Percentiles rank a stretch among this genome's conserved stretches.
phyloP scores from a whole-genome alignment of 148 eudicot genomes.

The Fagopyrum homotropicum region DNA sequence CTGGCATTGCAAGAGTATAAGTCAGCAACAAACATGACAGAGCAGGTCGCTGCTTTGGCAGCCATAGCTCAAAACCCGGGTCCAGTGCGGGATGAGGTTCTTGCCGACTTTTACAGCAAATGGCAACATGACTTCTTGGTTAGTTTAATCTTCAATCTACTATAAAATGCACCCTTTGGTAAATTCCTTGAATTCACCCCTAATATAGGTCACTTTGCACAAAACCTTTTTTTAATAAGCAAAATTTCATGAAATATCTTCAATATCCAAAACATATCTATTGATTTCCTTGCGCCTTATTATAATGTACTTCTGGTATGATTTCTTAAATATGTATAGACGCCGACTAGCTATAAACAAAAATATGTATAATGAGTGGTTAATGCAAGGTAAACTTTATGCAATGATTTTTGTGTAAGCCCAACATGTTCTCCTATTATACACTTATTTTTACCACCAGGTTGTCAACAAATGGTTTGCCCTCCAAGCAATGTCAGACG shows the following conservation, averaged over 20 bases:
- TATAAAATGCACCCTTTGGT: background rate
- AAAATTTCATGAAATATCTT: background rate
- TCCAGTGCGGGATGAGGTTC: conserved; percentile 54
- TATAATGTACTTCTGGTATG: too few relatives aligned
- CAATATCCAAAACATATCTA: too few relatives aligned
- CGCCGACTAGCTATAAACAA: too few relatives aligned
- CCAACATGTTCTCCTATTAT: background rate
- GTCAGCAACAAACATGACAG: conserved; percentile 89
- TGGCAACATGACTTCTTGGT: conserved; percentile 94
- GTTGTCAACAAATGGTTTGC: conserved; percentile 93
- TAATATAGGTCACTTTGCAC: background rate
- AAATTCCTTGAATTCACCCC: background rate
- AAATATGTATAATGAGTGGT: background rate
- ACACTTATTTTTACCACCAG: conserved; percentile 23
- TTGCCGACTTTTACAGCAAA: conserved; percentile 81
- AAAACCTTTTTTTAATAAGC: background rate
- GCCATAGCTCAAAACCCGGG: conserved; percentile 87
- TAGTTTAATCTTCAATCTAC: conserved; percentile 10
- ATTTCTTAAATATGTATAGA: too few relatives aligned
- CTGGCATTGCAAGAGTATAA: conserved; percentile 78
- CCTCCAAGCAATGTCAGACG: conserved; percentile 84
- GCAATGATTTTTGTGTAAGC: too few relatives aligned
- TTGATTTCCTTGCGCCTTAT: too few relatives aligned
- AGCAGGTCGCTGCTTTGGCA: conserved; percentile 79
- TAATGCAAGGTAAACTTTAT: too few relatives aligned